These are phyloP conservation scores for Hypocrella siamensis DNA, from an alignment of 2,329 filamentous ascomycete genomes.

Conservation along the genomic window DNA sequence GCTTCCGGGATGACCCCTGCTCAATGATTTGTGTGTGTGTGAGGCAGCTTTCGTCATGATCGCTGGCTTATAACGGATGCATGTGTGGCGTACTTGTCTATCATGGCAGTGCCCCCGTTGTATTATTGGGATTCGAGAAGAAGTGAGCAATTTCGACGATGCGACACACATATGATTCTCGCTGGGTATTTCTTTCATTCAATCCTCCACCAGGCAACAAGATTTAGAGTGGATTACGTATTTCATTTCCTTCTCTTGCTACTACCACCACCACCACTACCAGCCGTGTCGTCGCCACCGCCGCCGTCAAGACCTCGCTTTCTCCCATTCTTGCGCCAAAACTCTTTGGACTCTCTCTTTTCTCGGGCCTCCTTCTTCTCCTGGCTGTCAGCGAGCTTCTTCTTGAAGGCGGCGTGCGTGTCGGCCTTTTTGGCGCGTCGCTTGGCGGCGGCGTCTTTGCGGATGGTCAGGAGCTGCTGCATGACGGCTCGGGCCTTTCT, in stretches of 20 bases:
- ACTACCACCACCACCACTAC: constrained; percentile 17
- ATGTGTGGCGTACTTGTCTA: too few species aligned
- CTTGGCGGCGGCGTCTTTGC: constrained; percentile 83
- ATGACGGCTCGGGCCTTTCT: constrained; percentile 76
- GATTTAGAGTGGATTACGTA: too few species aligned
- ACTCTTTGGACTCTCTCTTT: constrained; percentile 85
- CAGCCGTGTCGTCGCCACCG: constrained; percentile 15
- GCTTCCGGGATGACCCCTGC: too few species aligned
- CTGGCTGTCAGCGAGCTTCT: constrained; percentile 65
- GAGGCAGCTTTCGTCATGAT: too few species aligned
- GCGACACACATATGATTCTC: too few species aligned
- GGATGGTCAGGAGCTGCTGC: constrained; percentile 80
- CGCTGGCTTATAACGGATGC: too few species aligned
- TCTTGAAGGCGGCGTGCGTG: constrained; percentile 62
- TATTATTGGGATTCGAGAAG: too few species aligned
- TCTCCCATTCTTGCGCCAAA: constrained; percentile 80
- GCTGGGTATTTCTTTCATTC: too few species aligned
- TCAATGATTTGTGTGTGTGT: too few species aligned
- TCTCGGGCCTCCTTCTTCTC: constrained; percentile 80
- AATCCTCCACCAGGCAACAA: too few species aligned
- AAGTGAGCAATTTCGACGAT: too few species aligned
- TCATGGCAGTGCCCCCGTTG: too few species aligned
- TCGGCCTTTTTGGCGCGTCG: constrained; percentile 76
- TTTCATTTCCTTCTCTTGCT: constrained; percentile 12
- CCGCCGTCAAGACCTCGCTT: constrained; percentile 33